Percentiles rank a stretch among this genome's conserved stretches.
Evolutionary conservation across 2,329 filamentous ascomycete species (phyloP).

Genomic region (Aureobasidium pullulans): DNA sequence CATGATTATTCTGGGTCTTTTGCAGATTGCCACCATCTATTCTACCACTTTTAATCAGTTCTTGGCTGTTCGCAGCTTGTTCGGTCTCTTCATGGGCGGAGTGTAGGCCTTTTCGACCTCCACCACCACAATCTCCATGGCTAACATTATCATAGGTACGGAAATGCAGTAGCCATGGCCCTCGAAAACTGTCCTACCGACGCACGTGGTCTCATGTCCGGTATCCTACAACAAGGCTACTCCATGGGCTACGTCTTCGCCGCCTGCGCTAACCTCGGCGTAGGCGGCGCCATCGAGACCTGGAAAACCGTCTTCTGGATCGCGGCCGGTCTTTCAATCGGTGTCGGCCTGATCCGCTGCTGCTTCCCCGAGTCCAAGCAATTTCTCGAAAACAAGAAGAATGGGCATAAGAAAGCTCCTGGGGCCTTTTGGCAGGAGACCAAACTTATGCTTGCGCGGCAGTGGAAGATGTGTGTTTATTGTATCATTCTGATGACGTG

Average conservation of each 20-base stretch:
- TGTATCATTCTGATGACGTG: slow-evolving; percentile 72
- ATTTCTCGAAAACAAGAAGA: slow-evolving; percentile 62
- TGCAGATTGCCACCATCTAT: slow-evolving; percentile 76
- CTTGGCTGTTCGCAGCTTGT: slow-evolving; percentile 64
- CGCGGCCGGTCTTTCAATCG: slow-evolving; percentile 59
- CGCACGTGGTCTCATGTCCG: slow-evolving; percentile 71
- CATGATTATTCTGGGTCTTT: slow-evolving; percentile 62
- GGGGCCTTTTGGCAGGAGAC: slow-evolving; percentile 62
- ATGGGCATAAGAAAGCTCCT: slow-evolving; percentile 44
- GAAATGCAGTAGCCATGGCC: slow-evolving; percentile 71
- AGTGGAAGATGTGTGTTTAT: slow-evolving; percentile 74
- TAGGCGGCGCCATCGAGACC: slow-evolving; percentile 54
- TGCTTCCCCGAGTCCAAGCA: slow-evolving; percentile 68
- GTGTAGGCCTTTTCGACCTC: slow-evolving; percentile 32
- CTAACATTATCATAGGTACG: slow-evolving; percentile 40
- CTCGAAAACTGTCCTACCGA: slow-evolving; percentile 63
- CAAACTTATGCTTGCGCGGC: slow-evolving; percentile 56
- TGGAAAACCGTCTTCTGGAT: slow-evolving; percentile 77
- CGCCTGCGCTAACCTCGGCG: slow-evolving; percentile 65
- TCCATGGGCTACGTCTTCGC: slow-evolving; percentile 74
- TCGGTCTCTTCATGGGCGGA: slow-evolving; percentile 74
- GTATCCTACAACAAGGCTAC: slow-evolving; percentile 76
- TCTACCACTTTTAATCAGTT: slow-evolving; percentile 64
- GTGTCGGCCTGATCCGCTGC: slow-evolving; percentile 59
- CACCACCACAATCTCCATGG: neutral